Evolutionary conservation across 1,284 basidiomycete genomes (phyloP).

Genomic region (Ustilago curta): DNA sequence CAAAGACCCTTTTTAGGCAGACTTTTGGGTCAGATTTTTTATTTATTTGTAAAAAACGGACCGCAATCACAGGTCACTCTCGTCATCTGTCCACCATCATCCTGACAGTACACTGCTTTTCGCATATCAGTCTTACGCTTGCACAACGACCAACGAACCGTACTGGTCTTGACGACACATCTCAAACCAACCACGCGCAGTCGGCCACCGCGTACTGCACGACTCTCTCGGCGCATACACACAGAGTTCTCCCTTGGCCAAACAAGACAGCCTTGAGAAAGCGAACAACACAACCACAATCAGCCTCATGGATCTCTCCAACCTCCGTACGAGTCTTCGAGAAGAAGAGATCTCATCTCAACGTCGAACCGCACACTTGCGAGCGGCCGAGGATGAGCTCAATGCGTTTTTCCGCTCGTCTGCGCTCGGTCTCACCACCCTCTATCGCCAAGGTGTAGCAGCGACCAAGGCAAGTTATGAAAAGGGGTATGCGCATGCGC

Average conservation of each 20-base stretch:
- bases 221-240: background rate
- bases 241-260: background rate
- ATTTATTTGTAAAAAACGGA: conserved; percentile 3
- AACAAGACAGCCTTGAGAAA: background rate
- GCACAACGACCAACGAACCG: background rate
- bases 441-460: conserved; percentile 43
- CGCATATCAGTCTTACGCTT: background rate
- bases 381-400: conserved; percentile 38
- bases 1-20: background rate
- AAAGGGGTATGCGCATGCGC: conserved; percentile 45
- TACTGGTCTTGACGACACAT: background rate
- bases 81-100: background rate
- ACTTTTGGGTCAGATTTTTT: conserved; percentile 4
- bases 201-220: background rate
- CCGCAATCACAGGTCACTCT: background rate
- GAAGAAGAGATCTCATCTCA: conserved; percentile 30
- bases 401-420: conserved; percentile 40
- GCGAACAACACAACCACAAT: background rate
- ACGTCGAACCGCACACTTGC: conserved; percentile 30
- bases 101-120: background rate
- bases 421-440: conserved; percentile 41
- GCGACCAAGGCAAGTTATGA: conserved; percentile 37
- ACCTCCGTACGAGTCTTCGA: conserved; percentile 31
- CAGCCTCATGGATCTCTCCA: conserved; percentile 39
- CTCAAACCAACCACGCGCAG: too few species aligned